Evolutionary conservation across 208 protist genomes (phyloP).

Genomic region (Leishmania tarentolae): DNA sequence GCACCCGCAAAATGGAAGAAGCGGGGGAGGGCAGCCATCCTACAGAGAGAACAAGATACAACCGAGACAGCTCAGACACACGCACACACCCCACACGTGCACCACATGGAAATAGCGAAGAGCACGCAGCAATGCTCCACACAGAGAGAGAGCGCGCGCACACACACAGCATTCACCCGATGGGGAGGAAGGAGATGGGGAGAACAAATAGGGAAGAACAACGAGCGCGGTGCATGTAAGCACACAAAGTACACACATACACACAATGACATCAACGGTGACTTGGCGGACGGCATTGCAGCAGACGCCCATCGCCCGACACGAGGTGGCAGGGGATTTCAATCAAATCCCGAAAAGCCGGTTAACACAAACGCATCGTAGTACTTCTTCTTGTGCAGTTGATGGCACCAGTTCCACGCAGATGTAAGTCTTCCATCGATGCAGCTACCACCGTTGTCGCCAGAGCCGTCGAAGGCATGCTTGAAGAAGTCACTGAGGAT

Average conservation of each 20-base stretch:
- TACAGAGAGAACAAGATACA: too few relatives aligned
- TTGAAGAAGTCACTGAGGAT: conserved; percentile 97
- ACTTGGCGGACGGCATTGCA: neutral
- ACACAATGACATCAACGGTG: neutral
- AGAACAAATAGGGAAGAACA: neutral
- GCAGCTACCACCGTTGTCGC: conserved; percentile 94
- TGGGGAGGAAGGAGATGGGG: neutral
- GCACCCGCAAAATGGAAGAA: neutral
- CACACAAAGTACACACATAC: neutral
- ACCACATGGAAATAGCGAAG: neutral
- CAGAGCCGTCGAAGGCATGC: conserved; percentile 94
- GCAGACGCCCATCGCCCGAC: neutral
- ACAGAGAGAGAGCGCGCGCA: neutral
- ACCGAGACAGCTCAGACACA: neutral
- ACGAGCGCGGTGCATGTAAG: neutral
- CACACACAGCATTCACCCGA: neutral
- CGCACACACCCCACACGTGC: neutral
- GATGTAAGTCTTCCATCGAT: conserved; percentile 98
- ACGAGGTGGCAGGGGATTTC: neutral
- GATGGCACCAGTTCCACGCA: conserved; percentile 97
- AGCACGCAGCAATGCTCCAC: neutral
- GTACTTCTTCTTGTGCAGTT: conserved; percentile 96
- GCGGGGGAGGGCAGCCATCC: neutral
- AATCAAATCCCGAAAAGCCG: conserved; percentile 97
- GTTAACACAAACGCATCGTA: conserved; percentile 96